Percentiles rank a stretch among this genome's conserved stretches.
These are phyloP conservation scores for Podospora appendiculata DNA, from an alignment of 495 filamentous ascomycete genomes.

Conservation along the genomic window DNA sequence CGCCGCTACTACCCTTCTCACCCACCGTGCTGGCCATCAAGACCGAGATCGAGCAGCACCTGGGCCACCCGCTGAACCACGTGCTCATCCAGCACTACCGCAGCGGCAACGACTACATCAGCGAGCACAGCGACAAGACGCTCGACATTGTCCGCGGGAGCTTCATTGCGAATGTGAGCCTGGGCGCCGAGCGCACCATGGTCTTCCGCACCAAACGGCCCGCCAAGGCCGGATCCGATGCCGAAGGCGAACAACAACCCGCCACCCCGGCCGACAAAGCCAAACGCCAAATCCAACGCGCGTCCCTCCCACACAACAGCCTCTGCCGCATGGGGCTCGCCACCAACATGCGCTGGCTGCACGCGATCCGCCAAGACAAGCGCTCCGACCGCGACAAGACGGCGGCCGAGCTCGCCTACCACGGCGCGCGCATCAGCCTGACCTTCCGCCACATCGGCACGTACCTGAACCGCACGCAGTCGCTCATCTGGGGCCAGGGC, in stretches of 20 bases:
- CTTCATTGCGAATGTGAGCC: constrained; percentile 83
- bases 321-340: constrained; percentile 73
- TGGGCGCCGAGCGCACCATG: constrained; percentile 91
- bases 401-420: constrained; percentile 59
- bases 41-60: constrained; percentile 52
- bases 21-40: constrained; percentile 62
- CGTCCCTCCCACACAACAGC: constrained; percentile 78
- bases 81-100: constrained; percentile 92
- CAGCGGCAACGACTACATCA: constrained; percentile 85
- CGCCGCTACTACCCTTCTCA: constrained; percentile 69
- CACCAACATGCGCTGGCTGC: constrained; percentile 83
- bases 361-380: constrained; percentile 84
- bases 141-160: constrained; percentile 77
- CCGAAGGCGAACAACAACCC: constrained; percentile 1
- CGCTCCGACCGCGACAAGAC: constrained; percentile 57
- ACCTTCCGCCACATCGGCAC: constrained; percentile 92
- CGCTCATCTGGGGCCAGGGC: constrained; percentile 85
- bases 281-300: constrained; percentile 44
- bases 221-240: constrained; percentile 6
- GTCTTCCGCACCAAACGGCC: constrained; percentile 73
- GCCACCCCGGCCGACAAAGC: background rate
- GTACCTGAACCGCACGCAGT: constrained; percentile 55
- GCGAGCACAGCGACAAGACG: constrained; percentile 95
- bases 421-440: constrained; percentile 77
- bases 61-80: constrained; percentile 85